Evolutionary conservation across 495 filamentous ascomycete genomes (phyloP).

Genomic region (Penicillium lividum): DNA sequence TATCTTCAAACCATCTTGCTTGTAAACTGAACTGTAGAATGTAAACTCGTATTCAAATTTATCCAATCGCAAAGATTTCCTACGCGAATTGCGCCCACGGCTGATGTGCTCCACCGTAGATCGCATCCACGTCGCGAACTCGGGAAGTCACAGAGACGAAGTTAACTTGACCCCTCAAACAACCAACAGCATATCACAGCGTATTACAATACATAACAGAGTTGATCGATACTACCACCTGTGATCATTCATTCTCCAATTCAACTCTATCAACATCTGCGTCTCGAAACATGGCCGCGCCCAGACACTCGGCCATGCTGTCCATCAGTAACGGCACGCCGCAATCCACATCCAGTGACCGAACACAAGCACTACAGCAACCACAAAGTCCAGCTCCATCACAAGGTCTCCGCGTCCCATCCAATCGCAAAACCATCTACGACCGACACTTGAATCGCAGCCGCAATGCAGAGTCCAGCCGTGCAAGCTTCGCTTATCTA

Average conservation of each 20-base stretch:
- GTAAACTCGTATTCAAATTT: background rate
- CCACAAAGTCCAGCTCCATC: conserved; percentile 40
- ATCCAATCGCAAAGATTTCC: background rate
- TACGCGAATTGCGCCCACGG: conserved; percentile 18
- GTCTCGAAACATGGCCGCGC: conserved; percentile 32
- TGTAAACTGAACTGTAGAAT: background rate
- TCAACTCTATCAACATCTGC: background rate
- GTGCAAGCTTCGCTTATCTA: conserved; percentile 91
- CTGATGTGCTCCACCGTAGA: conserved; percentile 35
- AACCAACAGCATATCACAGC: conserved; percentile 3
- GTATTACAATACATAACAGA: background rate
- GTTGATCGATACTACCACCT: background rate
- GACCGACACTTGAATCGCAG: conserved; percentile 90
- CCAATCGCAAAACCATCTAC: conserved; percentile 96
- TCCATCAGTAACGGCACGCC: conserved; percentile 38
- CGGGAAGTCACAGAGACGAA: background rate
- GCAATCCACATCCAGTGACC: conserved; percentile 28
- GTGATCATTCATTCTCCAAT: background rate
- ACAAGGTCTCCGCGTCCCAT: conserved; percentile 85
- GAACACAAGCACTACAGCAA: conserved; percentile 30
- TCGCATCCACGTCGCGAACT: conserved; percentile 22
- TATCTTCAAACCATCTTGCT: background rate
- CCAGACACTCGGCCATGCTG: conserved; percentile 41
- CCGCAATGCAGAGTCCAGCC: conserved; percentile 81
- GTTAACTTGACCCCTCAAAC: conserved; percentile 5